phyloP scores from a whole-genome alignment of 306 rosid genomes.

The Cicer judaicum region DNA sequence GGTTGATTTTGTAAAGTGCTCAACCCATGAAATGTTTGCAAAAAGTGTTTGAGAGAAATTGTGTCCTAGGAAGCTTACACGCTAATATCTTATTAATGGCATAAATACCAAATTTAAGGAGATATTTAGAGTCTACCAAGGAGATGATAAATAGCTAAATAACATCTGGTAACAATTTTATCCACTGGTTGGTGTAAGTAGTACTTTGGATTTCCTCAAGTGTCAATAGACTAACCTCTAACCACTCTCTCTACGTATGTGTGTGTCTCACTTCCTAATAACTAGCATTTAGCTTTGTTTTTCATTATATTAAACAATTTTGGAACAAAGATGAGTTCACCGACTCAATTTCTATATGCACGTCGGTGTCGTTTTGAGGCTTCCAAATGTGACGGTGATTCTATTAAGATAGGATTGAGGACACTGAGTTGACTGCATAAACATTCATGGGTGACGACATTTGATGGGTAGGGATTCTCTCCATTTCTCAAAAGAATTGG shows the following conservation, averaged over 20 bases:
- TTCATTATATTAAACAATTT: not conserved
- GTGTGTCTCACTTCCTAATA: not conserved
- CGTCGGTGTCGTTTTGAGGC: not conserved
- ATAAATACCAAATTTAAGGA: slow-evolving; percentile 15
- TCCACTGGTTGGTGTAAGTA: not conserved
- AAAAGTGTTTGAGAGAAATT: slow-evolving; percentile 16
- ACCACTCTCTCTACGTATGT: not conserved
- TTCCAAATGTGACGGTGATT: slow-evolving; percentile 8
- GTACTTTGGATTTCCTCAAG: slow-evolving; percentile 13
- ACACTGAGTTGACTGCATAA: slow-evolving; percentile 6
- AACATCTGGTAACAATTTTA: not conserved
- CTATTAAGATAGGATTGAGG: slow-evolving; percentile 16
- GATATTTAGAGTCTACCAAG: slow-evolving; percentile 28
- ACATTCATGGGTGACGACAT: slow-evolving; percentile 7
- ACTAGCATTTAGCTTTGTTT: not conserved
- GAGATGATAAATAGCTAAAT: slow-evolving; percentile 11
- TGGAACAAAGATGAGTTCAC: not conserved
- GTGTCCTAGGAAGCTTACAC: slow-evolving; percentile 9
- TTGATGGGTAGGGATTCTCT: not conserved
- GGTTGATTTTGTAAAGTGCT: slow-evolving; percentile 24
- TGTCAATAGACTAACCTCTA: not conserved
- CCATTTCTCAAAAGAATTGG: not conserved
- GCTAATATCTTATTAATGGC: not conserved
- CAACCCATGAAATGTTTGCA: slow-evolving; percentile 6
- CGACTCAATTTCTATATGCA: not conserved